Base-by-base conservation (phyloP, 495 filamentous ascomycete species). In the Rostrohypoxylon terebratum region DNA sequence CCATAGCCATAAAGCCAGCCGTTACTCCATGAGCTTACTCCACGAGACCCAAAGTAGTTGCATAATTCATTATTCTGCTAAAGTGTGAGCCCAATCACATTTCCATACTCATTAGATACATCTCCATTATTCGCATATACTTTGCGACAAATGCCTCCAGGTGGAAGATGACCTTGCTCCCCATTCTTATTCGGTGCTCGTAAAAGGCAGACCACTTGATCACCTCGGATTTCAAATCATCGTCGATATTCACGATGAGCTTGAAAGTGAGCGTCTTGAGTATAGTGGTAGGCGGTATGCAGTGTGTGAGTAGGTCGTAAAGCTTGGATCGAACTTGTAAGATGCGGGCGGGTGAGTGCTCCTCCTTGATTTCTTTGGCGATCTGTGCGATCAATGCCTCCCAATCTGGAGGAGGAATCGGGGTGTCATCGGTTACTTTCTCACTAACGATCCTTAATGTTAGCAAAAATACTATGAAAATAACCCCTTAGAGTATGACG, bases 91-190 rank as follows among this genome's bases (percentile, higher is more conserved):
- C 18, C 50, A 34, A 40, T 80, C 66, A 85, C 79, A 85, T 79
- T 20, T 96, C 95, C 88, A 97, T 95, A 47, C 90, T 93, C 93
- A 97, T 97, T 38, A 95, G 79, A 78, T 93, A 93, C 77, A 93
- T 94, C 84, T 99, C 96, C 60, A 95, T 87, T 59, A 99, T 90
- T 71, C 95, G 88, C 94, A 99, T 98, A 78, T 97, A 95, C 83
- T 97, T 97, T 31, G 96, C 95, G 36, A 99, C 95, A 81, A 98
- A 99, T 21, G 96, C 96, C 83, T 99, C 96, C 0, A 99, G 86
- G 73, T 99, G 96, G 80, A 99, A 99, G 51, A 99, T 98, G 23
- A 94, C 90, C 87, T 99, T 99, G 82, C 83, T 95, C 42, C 96
- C 96, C 69, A 92, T 88, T 69, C 91, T 90, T 78, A 98, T 92